phyloP scores from a whole-genome alignment of 306 rosid genomes.

The Sophora flavescens region DNA sequence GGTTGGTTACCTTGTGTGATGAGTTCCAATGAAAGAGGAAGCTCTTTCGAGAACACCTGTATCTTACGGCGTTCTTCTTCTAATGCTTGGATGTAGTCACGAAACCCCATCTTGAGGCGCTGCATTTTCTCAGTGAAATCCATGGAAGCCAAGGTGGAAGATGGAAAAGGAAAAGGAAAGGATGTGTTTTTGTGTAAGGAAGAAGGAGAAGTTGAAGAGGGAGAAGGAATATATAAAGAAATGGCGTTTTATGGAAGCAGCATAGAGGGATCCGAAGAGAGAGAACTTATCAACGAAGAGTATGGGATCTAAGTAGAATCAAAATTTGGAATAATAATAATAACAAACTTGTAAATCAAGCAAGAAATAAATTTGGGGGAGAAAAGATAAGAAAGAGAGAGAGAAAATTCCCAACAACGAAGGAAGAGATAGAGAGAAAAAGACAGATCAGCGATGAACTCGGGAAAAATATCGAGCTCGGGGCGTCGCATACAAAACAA shows the following conservation, averaged over 20 bases:
- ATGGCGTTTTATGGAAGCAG: slow-evolving; percentile 51
- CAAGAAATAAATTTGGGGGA: not conserved
- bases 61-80: slow-evolving; percentile 74
- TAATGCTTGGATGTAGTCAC: slow-evolving; percentile 67
- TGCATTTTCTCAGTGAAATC: slow-evolving; percentile 63
- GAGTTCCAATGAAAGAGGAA: slow-evolving; percentile 84
- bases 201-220: not conserved
- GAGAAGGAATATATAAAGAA: slow-evolving; percentile 38
- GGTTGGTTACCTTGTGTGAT: slow-evolving; percentile 66
- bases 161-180: not conserved
- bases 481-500: slow-evolving; percentile 84
- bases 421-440: slow-evolving; percentile 21
- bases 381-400: not conserved
- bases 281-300: slow-evolving; percentile 51
- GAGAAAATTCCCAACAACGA: not conserved
- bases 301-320: slow-evolving; percentile 78
- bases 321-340: slow-evolving; percentile 62
- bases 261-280: slow-evolving; percentile 53
- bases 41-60: slow-evolving; percentile 76
- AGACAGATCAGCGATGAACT: slow-evolving; percentile 29
- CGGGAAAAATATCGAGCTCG: slow-evolving; percentile 67
- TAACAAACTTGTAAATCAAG: slow-evolving; percentile 55
- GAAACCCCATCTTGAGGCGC: slow-evolving; percentile 51
- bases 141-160: slow-evolving; percentile 23
- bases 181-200: not conserved